Conservation (phyloP, 1,139 yeast genomes). For the Protomyces lactucae-debilis region DNA sequence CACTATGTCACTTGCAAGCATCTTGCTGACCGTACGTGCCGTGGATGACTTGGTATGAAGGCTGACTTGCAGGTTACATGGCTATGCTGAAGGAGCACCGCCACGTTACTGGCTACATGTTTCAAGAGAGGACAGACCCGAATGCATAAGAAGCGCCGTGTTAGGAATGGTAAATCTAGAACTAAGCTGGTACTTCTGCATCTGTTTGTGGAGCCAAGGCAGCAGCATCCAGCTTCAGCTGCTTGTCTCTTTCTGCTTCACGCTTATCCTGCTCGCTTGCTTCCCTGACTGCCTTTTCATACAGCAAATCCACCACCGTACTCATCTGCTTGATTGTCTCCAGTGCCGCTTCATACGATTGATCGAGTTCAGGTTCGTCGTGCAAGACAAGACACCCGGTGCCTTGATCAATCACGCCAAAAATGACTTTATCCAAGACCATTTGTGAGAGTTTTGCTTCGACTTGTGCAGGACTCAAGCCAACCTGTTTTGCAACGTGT, state of each 20-base stretch:
- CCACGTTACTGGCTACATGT: conserved; percentile 19
- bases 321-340: conserved; percentile 85
- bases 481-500: conserved; percentile 82
- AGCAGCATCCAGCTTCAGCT: not conserved
- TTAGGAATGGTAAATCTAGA: not conserved
- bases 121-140: not conserved
- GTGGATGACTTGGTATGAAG: not conserved
- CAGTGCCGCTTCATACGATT: conserved; percentile 76
- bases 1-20: conserved; percentile 34
- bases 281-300: conserved; percentile 59
- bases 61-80: conserved; percentile 4
- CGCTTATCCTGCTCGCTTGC: conserved; percentile 4
- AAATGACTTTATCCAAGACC: conserved; percentile 90
- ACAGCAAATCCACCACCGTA: conserved; percentile 80
- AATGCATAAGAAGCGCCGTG: not conserved
- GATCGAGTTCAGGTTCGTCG: conserved; percentile 79
- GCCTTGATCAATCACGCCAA: conserved; percentile 96
- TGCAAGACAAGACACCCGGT: conserved; percentile 94
- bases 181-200: not conserved
- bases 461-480: conserved; percentile 79
- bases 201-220: not conserved
- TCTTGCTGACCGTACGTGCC: conserved; percentile 29
- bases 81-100: conserved; percentile 26
- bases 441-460: conserved; percentile 93
- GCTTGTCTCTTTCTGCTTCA: not conserved